Evolutionary conservation across 805 yeast genomes (phyloP), one percentile per base, ranked within the genome.

Genomic region (Sugiyamaella americana): DNA sequence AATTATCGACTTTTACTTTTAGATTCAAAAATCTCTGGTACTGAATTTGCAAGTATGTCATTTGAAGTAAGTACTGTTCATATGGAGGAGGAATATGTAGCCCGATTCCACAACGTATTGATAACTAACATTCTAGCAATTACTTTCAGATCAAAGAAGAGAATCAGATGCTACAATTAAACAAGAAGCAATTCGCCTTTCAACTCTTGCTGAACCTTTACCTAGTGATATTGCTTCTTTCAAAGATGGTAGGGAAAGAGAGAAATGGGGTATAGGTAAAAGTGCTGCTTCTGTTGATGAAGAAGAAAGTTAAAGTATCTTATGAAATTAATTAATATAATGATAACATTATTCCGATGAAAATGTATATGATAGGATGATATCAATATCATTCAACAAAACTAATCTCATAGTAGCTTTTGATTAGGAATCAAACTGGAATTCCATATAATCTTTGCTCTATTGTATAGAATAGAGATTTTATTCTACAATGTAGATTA

Each of bases 161-260:
- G 45, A 40, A 20, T 41, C 54, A 5, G 68, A 64, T 34, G 54
- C 51, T 21, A 43, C 43, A 19, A 42, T 67, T 16, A 55, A 51
- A 40, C 54, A 58, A 36, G 58, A 61, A 21, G 58, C 51, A 1
- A 51, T 61, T 19, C 51, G 61, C 29, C 51, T 51, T 32, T 48
- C 62, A 16, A 60, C 67, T 2, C 51, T 58, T 4, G 44, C 58
- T 18, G 55, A 55, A 30, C 50, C 60, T 21, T 49, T 60, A 3
- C 68, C 68, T 2, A 60, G 54, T 22, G 63, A 61, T 42, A 65
- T 66, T 36, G 53, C 51, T 20, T 59, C 63, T 23, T 32, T 64
- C n/a, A 66, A 67, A 37, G 72, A 68, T 44, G 72, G 72, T 35
- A 51, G 72, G 2, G 70, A 66, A 26, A 47, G 71, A 6, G 71